Conservation (phyloP, 140 eudicot species). For the Flaveria floridana region DNA sequence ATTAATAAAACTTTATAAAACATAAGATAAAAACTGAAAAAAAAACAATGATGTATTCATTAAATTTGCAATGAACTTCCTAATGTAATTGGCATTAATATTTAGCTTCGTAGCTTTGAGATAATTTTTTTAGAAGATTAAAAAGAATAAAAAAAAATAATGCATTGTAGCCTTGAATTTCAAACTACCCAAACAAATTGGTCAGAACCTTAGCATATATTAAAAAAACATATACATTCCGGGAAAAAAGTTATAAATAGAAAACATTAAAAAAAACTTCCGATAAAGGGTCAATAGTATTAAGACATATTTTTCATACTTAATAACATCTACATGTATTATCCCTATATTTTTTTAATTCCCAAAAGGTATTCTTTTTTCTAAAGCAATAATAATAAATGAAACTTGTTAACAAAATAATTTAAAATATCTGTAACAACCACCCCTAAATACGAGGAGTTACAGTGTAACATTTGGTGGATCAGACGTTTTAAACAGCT, state of each 20-base stretch:
- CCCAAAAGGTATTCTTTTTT: no score
- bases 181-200: background rate
- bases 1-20: background rate
- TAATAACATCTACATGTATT: background rate
- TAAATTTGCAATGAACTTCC: background rate
- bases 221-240: background rate
- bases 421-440: background rate
- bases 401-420: background rate
- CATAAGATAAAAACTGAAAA: no score
- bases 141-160: background rate
- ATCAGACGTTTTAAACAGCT: conserved; percentile 1
- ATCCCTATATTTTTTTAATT: background rate
- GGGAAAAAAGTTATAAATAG: background rate
- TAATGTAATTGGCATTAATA: background rate
- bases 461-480: conserved; percentile 7
- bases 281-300: background rate
- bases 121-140: background rate
- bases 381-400: background rate
- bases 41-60: no score
- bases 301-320: background rate
- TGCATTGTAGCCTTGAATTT: background rate
- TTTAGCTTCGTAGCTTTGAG: background rate
- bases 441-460: background rate
- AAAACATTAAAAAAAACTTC: background rate
- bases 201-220: background rate